Base-by-base conservation (phyloP, 257 asterid genomes). In the Solanum verrucosum region DNA sequence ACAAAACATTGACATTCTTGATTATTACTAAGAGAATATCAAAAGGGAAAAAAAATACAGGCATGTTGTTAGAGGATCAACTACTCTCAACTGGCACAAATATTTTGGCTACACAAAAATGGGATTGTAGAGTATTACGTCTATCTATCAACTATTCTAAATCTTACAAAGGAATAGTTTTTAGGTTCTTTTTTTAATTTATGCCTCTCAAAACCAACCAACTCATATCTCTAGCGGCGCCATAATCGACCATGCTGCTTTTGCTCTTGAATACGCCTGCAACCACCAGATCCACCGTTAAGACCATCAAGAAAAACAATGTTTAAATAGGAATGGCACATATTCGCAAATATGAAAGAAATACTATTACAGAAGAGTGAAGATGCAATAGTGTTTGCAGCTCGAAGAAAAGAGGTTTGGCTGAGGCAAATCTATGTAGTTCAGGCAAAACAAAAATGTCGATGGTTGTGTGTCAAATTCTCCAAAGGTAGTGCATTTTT, bases 221-320 rank as follows among this genome's bases (percentile, higher is more conserved):
- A 40, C 13, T 44, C 67, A 18, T 52, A 38, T 70, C 56, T 52
- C 92, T 87, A 91, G 87, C 91, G 97, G 77, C 92, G 94, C 95
- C 94, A 95, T 60, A 94, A 84, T 38, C 92, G 93, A 68, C 94
- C 93, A 2, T 93, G 95, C 91, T 94, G 95, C 71, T 93, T 93
- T 90, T 94, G 97, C 90, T 92, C 97, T 88, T 93, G 95, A 93
- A 93, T 87, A 86, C 94, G 92, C 94, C 98, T 96, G 97, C 91
- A 91, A 21, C 23, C 42, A 74, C n/a, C 65, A 74, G 44, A 77
- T 1, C 9, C 3, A 59, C 21, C 14, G 15, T 81, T 81, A 46
- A 46, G 42, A 46, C 11, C 68, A 81, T 46, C 42, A 81, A 49
- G 27, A 15, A 46, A 46, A 42, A 74, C 4, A 13, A 3, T n/a